Conservation (phyloP, 2,329 filamentous ascomycete species). For the Xylaria multiplex region DNA sequence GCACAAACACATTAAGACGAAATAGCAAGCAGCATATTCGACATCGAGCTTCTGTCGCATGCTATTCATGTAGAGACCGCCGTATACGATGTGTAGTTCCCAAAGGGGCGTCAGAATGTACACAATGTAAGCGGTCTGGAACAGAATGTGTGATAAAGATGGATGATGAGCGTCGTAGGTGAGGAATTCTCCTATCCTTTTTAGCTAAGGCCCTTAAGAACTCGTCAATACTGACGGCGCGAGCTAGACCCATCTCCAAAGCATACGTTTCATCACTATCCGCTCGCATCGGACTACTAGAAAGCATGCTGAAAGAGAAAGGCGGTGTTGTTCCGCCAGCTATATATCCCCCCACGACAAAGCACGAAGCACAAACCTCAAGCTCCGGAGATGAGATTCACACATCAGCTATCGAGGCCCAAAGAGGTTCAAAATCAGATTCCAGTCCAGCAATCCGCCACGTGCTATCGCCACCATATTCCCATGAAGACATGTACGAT, state of each 20-base stretch:
- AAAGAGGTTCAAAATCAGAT: conserved; percentile 28
- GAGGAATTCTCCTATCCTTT: conserved; percentile 6
- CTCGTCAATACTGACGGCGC: conserved; percentile 15
- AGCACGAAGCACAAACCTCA: conserved; percentile 29
- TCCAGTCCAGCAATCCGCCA: conserved; percentile 25
- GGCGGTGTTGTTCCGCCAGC: conserved; percentile 33
- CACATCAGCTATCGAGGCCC: conserved; percentile 10
- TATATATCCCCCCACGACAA: conserved; percentile 35
- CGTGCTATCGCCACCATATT: conserved; percentile 36
- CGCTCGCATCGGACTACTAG: conserved; percentile 36
- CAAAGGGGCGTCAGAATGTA: conserved; percentile 34
- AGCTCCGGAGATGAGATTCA: conserved; percentile 29
- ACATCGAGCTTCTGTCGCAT: conserved; percentile 38
- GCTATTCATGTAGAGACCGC: conserved; percentile 38
- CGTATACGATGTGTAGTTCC: conserved; percentile 40
- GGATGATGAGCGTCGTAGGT: conserved; percentile 40
- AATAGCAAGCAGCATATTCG: conserved; percentile 35
- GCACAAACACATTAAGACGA: conserved; percentile 24
- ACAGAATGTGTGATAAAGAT: conserved; percentile 40
- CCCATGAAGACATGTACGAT: conserved; percentile 36
- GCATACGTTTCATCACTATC: conserved; percentile 39
- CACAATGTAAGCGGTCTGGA: conserved; percentile 37
- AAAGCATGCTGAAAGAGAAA: conserved; percentile 35
- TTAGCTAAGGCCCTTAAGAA: background rate
- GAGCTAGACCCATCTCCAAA: conserved; percentile 36